Evolutionary conservation across 148 eudicot species (phyloP), one percentile per base, ranked within the genome.

Genomic region (Drosera capensis): DNA sequence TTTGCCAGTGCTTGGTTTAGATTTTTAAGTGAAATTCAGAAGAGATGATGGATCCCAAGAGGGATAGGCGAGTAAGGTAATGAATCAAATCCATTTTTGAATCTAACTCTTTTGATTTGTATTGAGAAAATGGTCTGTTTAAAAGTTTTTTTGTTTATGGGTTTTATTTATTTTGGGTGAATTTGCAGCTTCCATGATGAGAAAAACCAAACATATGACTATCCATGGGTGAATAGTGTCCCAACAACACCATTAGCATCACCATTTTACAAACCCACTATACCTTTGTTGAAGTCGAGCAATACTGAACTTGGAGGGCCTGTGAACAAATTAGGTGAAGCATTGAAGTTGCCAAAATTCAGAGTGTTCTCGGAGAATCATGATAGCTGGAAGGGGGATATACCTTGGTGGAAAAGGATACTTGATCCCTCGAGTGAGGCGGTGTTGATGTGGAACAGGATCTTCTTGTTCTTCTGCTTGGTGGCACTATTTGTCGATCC

Each of bases 391-490:
- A n/a, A 23, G 28, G 54, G 17, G 5, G 56, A 45, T 11, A 45
- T 46, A 11, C 51, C 45, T 0, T 58, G 73, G 69, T 64, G 73
- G 69, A 58, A 68, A 2, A 63, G 43, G 43, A 68, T 63, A 0
- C 38, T 53, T n/a, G 57, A 53, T 41, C 57, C 57, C 21, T 48
- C 41, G 23, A 48, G 39, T 22, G 25, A 41, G 14, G 41, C 43
- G 21, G 40, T 53, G 16, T 48, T 41, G 16, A 23, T 36, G 21
- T 53, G 57, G 57, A 53, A 53, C 14, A 53, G 43, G 20, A 20
- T 53, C 1, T 53, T 53, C 30, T 35, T 42, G 8, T 41, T 53
- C 14, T 53, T 48, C 15, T 53, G 57, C 29, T 24, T 53, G 3
- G 19, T 40, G 8, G 26, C 57, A 12, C 39, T 53, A n/a, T 38